These are phyloP conservation scores for Mercurialis annua DNA, from an alignment of 345 rosid species.

Conservation along the genomic window DNA sequence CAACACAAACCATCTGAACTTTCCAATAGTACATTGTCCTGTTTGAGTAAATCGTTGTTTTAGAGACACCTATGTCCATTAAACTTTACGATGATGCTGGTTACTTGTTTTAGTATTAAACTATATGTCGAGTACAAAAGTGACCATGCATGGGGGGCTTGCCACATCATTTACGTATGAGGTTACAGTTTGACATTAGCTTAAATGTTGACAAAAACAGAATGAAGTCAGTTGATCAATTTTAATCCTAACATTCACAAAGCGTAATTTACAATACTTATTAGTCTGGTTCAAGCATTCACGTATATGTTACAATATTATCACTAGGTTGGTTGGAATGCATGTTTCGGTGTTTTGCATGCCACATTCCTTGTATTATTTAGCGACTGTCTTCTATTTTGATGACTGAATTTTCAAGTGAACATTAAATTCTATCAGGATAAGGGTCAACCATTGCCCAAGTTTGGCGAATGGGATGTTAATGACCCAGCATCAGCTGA, in stretches of 20 bases:
- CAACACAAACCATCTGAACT: too few relatives aligned
- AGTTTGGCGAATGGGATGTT: constrained; percentile 39
- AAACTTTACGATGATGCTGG: too few relatives aligned
- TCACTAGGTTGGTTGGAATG: constrained; percentile 2
- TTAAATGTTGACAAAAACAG: not conserved
- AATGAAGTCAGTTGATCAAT: not conserved
- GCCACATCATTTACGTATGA: not conserved
- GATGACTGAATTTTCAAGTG: not conserved
- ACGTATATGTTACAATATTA: not conserved
- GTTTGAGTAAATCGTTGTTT: too few relatives aligned
- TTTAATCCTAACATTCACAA: not conserved
- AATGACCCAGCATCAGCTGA: constrained; percentile 32
- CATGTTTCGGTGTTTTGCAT: too few relatives aligned
- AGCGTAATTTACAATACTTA: not conserved
- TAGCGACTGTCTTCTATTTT: not conserved
- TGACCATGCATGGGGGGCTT: not conserved
- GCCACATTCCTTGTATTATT: not conserved
- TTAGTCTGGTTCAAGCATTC: not conserved
- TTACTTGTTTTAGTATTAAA: not conserved
- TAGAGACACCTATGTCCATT: too few relatives aligned
- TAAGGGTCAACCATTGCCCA: constrained; percentile 29
- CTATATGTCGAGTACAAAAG: not conserved
- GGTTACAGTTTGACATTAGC: not conserved
- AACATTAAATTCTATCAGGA: constrained; percentile 15
- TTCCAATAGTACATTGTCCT: too few relatives aligned